These are phyloP conservation scores for Gossypium mustelinum DNA, from an alignment of 345 rosid genomes.

Conservation along the genomic window DNA sequence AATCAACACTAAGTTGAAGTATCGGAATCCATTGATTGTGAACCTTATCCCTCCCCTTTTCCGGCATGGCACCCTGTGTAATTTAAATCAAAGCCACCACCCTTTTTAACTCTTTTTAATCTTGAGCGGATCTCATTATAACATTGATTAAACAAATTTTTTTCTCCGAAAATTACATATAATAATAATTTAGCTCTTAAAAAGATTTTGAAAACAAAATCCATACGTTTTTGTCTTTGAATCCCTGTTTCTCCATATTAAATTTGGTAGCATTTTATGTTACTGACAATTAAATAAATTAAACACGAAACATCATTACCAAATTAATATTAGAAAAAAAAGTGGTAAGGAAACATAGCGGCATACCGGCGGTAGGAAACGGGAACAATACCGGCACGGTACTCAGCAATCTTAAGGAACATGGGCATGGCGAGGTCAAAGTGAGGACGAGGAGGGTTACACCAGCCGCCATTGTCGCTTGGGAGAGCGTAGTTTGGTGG, in stretches of 20 bases:
- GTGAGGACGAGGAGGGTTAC: constrained; percentile 71
- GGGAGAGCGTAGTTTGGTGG: constrained; percentile 58
- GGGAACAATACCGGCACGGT: constrained; percentile 71
- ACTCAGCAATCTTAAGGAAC: constrained; percentile 71
- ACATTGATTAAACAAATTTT: background rate
- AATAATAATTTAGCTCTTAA: too few relatives aligned
- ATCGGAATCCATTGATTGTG: constrained; percentile 59
- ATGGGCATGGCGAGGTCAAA: constrained; percentile 76
- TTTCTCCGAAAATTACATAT: background rate
- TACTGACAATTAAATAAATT: too few relatives aligned
- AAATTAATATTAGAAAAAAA: too few relatives aligned
- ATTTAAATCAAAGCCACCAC: background rate
- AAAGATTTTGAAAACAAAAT: too few relatives aligned
- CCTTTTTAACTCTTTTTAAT: background rate
- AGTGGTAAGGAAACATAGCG: background rate
- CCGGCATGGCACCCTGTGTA: constrained; percentile 56
- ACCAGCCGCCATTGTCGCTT: constrained; percentile 70
- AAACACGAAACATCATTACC: too few relatives aligned
- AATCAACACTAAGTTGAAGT: constrained; percentile 59
- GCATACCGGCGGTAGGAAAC: constrained; percentile 70
- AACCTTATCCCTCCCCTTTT: constrained; percentile 58
- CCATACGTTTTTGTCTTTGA: too few relatives aligned
- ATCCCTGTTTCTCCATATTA: too few relatives aligned
- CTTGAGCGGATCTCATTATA: too few relatives aligned
- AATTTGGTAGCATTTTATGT: too few relatives aligned